phyloP scores from a whole-genome alignment of 176 grass and related monocot species.

The Eragrostis nindensis region DNA sequence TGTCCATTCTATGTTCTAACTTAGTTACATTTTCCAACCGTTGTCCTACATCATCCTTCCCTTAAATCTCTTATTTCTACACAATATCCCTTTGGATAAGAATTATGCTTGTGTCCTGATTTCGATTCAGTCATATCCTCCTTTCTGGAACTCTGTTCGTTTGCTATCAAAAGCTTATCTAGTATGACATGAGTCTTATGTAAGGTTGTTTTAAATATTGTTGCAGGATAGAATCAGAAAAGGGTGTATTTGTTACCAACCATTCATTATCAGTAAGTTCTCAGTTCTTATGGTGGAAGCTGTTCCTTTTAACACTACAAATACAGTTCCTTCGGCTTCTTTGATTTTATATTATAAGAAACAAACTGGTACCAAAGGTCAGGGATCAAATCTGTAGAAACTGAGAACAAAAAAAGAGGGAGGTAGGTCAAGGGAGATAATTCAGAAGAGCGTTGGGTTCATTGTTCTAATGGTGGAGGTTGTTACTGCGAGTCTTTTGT shows the following conservation, averaged over 20 bases:
- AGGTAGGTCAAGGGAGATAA: background rate
- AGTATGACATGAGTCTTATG: slow-evolving; percentile 30
- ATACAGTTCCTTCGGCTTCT: too few species aligned
- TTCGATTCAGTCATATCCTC: background rate
- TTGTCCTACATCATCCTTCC: background rate
- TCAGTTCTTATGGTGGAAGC: slow-evolving; percentile 43
- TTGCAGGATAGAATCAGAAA: slow-evolving; percentile 88
- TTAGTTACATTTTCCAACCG: background rate
- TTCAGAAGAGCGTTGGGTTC: background rate
- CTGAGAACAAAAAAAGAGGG: background rate
- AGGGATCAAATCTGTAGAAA: background rate
- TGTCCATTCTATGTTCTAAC: slow-evolving; percentile 17
- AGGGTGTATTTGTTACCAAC: slow-evolving; percentile 85
- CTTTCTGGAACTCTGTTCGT: slow-evolving; percentile 17
- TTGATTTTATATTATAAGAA: background rate
- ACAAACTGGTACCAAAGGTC: background rate
- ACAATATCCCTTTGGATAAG: slow-evolving; percentile 3
- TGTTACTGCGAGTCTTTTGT: slow-evolving; percentile 3
- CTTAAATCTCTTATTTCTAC: slow-evolving; percentile 6
- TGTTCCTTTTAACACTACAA: background rate
- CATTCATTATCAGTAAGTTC: slow-evolving; percentile 75
- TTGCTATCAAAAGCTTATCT: slow-evolving; percentile 8
- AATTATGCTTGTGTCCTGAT: slow-evolving; percentile 6
- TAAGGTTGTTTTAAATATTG: slow-evolving; percentile 15
- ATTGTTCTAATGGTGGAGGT: background rate